Conservation (phyloP, 1,139 yeast species). For the Hyphopichia khmerensis region DNA sequence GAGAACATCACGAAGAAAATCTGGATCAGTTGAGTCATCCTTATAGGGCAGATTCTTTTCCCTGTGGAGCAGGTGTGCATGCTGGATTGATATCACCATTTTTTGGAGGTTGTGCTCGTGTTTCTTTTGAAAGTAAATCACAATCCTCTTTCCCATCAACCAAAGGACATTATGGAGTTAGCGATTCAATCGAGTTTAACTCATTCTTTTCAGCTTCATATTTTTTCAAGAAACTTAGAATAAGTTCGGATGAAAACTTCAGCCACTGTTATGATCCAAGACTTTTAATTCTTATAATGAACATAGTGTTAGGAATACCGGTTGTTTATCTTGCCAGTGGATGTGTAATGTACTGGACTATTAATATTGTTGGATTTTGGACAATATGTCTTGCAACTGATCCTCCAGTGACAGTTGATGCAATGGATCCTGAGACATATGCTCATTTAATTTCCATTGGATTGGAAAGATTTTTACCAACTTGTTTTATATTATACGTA, state of each 20-base stretch:
- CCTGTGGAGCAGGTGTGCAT: slow-evolving; percentile 90
- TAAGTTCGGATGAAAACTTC: slow-evolving; percentile 19
- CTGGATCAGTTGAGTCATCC: slow-evolving; percentile 45
- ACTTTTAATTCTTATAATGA: slow-evolving; percentile 51
- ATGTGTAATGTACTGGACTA: slow-evolving; percentile 58
- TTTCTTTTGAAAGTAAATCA: slow-evolving; percentile 56
- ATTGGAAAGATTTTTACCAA: slow-evolving; percentile 72
- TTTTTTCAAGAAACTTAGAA: slow-evolving; percentile 43
- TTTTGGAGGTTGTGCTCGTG: slow-evolving; percentile 78
- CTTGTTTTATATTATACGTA: slow-evolving; percentile 67
- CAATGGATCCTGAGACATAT: slow-evolving; percentile 50
- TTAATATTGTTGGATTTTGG: slow-evolving; percentile 78
- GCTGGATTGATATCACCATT: slow-evolving; percentile 74
- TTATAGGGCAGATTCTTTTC: slow-evolving; percentile 84
- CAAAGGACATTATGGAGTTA: slow-evolving; percentile 48
- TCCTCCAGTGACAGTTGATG: slow-evolving; percentile 68
- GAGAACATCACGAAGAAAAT: slow-evolving; percentile 18
- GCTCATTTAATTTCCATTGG: slow-evolving; percentile 69
- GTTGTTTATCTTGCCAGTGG: slow-evolving; percentile 58
- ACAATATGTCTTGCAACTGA: slow-evolving; percentile 77
- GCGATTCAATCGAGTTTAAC: slow-evolving; percentile 60
- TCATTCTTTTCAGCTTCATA: slow-evolving; percentile 77
- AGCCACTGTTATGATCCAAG: slow-evolving; percentile 70
- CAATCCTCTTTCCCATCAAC: slow-evolving; percentile 48
- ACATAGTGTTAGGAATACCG: slow-evolving; percentile 60